Conservation (phyloP, 129 eudicot genomes). For the Tagetes erecta region DNA sequence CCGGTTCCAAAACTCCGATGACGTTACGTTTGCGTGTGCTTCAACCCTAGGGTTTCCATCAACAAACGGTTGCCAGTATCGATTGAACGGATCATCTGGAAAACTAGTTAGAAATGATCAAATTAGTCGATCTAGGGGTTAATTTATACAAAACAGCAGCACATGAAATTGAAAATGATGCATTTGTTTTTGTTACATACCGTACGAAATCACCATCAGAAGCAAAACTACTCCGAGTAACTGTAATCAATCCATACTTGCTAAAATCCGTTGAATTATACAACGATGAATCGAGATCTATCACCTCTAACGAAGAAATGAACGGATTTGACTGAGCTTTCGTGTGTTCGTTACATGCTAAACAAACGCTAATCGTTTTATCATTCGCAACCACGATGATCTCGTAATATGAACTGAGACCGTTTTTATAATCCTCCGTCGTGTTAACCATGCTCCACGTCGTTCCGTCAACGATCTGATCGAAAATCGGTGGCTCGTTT, state of each 20-base stretch:
- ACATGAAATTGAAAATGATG: background rate
- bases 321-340: constrained; percentile 50
- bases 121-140: constrained; percentile 1
- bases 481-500: constrained; percentile 67
- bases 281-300: constrained; percentile 47
- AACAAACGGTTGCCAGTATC: constrained; percentile 70
- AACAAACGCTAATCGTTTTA: constrained; percentile 52
- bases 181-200: constrained; percentile 38
- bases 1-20: constrained; percentile 75
- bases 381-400: constrained; percentile 48
- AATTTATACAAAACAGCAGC: background rate
- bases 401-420: constrained; percentile 72
- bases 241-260: constrained; percentile 51
- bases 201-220: constrained; percentile 44
- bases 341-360: constrained; percentile 63
- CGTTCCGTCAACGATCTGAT: constrained; percentile 82
- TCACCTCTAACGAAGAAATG: constrained; percentile 63
- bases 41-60: constrained; percentile 50
- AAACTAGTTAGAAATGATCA: constrained; percentile 6
- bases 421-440: constrained; percentile 62
- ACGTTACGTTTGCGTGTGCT: constrained; percentile 49
- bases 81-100: constrained; percentile 83
- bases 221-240: constrained; percentile 69
- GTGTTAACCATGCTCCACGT: constrained; percentile 79
- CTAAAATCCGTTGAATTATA: constrained; percentile 67